Evolutionary conservation across 257 asterid species (phyloP), one percentile per base, ranked within the genome.

Genomic region (Solanum corneliomulleri): DNA sequence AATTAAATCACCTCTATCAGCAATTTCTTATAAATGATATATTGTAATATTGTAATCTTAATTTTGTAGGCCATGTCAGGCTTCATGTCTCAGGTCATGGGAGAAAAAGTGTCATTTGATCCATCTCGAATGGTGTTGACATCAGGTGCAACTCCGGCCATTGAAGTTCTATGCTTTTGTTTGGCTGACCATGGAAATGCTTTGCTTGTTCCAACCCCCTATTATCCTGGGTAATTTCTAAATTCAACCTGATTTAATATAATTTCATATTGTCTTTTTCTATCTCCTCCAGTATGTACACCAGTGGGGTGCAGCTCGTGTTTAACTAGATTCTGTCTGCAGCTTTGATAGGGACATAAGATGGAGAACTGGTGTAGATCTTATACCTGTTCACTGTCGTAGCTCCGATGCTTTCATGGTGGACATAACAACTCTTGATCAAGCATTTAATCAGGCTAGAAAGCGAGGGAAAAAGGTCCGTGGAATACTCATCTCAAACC

Each of bases 101-200:
- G 96, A 87, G 93, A 91, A 88, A 78, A 89, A 11, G 92, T 89
- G 58, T 91, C 94, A n/a, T 95, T 94, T 87, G 92, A 97, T 86
- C 99, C 98, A 82, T 91, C 96, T 70, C 92, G 90, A 4, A 58
- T 96, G 87, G 91, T 97, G 74, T 87, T 97, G 70, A 94, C 98
- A 29, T 91, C 97, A 68, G 99, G 99, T 62, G 99, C 98, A 41
- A 95, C 98, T 76, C 94, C 99, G 41, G 99, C 99, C 18, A 87
- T 95, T 90, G 99, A 97, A 93, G 94, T 93, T 75, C 95, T 97
- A 27, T 91, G 94, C 89, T 97, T 94, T 91, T 95, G 98, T 90
- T 93, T 97, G 86, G 98, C 99, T 45, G 99, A 97, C 89, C 96
- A 91, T 35, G 99, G 99, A 89, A 95, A 93, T 89, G 98, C 98